Evolutionary conservation across 768 basidiomycete species (phyloP), one percentile per base, ranked within the genome.

Genomic region (Rossbeevera mucosa): DNA sequence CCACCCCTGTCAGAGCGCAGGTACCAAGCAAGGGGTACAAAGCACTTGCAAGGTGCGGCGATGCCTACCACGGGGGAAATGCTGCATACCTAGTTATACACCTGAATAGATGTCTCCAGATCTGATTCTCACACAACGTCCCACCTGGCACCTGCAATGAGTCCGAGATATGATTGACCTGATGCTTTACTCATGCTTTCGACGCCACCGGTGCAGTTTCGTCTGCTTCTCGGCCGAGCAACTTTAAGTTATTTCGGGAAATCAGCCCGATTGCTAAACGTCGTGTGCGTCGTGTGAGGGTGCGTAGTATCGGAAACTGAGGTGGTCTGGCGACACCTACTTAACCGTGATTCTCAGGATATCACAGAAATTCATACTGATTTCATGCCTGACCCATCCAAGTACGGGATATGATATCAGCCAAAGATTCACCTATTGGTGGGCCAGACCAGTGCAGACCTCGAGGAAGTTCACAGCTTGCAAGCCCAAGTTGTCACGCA

Each of bases 1-100:
- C 59, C 61, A 13, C 36, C 51, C 3, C 28, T 66, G 36, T 38
- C 20, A 2, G 54, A 58, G 24, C 63, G 63, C 43, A 58, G 61
- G 41, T 40, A 20, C 33, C 56, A 40, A 18, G 51, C 59, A 16
- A 54, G 54, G 51, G 5, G 21, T 42, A 48, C 53, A 31, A 58
- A 36, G 21, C 28, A 7, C 20, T 12, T 45, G 14, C 50, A 25
- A 48, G 50, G 30, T 11, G 29, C 4, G n/a, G 36, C 16, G 55
- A 43, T 40, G n/a, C 43, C 52, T 53, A 22, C 20, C 45, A 28
- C 25, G 13, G 29, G 18, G 13, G 30, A 20, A 11, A 31, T 9
- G 21, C 41, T 44, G n/a, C 56, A 44, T 21, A 56, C 55, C 8
- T 64, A 24, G 33, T 18, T 24, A 33, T 9, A 46, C 44, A 41